Percentiles rank a stretch among this genome's conserved stretches.
Conservation (phyloP, 768 basidiomycete genomes). For the Leccinum rimulosum region DNA sequence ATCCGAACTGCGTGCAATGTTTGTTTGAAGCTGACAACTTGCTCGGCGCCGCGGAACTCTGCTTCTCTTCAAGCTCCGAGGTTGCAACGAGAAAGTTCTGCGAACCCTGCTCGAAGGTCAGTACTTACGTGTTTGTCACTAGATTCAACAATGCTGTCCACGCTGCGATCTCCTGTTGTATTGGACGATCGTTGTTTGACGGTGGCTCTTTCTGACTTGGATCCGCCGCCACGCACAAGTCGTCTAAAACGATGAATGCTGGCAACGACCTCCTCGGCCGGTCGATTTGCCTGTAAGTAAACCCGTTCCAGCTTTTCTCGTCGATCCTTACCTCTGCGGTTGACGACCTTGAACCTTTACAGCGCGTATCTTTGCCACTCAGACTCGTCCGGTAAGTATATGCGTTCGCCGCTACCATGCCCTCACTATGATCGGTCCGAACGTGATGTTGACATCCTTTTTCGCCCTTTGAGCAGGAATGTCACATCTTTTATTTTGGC, state of each 20-base stretch:
- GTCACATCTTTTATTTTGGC: conserved; percentile 19
- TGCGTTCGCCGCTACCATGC: background rate
- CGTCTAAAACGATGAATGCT: background rate
- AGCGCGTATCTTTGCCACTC: background rate
- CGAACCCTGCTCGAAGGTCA: background rate
- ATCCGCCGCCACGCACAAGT: background rate
- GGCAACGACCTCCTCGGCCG: background rate
- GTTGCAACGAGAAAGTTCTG: background rate
- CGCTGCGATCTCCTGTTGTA: background rate
- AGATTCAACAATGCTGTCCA: background rate
- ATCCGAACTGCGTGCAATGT: background rate
- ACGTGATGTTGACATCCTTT: background rate
- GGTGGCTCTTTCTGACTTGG: conserved; percentile 2
- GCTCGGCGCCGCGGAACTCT: background rate
- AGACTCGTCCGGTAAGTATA: conserved; percentile 1
- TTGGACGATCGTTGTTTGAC: background rate
- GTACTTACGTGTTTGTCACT: background rate
- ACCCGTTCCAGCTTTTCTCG: background rate
- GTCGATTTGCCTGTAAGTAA: background rate
- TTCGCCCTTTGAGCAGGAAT: conserved; percentile 4
- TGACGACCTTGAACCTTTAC: background rate
- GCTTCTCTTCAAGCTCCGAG: background rate
- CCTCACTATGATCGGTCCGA: background rate
- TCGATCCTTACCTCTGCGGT: background rate
- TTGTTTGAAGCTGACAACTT: too few relatives aligned